phyloP scores from a whole-genome alignment of 2,329 filamentous ascomycete genomes.

The Aplosporella prunicola region DNA sequence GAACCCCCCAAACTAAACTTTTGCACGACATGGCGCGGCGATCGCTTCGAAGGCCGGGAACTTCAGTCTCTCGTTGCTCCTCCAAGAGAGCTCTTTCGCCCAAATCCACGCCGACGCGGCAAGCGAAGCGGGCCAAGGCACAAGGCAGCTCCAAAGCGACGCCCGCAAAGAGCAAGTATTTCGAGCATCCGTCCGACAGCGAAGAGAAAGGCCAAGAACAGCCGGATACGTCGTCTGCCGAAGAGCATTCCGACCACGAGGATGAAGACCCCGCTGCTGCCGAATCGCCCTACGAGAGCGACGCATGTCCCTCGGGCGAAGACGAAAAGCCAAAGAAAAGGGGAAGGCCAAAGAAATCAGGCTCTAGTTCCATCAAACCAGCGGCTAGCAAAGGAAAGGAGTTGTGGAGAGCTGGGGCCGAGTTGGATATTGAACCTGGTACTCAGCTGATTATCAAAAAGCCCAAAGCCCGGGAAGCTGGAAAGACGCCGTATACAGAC shows the following conservation, averaged over 20 bases:
- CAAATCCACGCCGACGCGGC: slow-evolving; percentile 19
- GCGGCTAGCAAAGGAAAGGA: slow-evolving; percentile 32
- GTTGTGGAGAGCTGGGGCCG: slow-evolving; percentile 48
- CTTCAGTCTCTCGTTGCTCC: slow-evolving; percentile 16
- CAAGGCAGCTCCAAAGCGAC: slow-evolving; percentile 13
- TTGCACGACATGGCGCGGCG: slow-evolving; percentile 23
- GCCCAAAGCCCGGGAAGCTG: slow-evolving; percentile 51
- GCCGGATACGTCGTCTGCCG: slow-evolving; percentile 17
- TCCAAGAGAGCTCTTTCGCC: slow-evolving; percentile 27
- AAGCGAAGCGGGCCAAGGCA: slow-evolving; percentile 26
- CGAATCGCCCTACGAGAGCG: slow-evolving; percentile 24
- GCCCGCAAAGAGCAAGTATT: slow-evolving; percentile 24
- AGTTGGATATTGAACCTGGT: slow-evolving; percentile 47
- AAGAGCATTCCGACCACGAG: slow-evolving; percentile 33
- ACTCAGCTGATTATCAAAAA: slow-evolving; percentile 54
- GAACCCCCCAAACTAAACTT: too few species aligned
- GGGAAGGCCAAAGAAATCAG: slow-evolving; percentile 12
- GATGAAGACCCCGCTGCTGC: slow-evolving; percentile 25
- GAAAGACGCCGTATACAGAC: slow-evolving; percentile 48
- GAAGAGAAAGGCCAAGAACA: slow-evolving; percentile 19
- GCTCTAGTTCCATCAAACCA: slow-evolving; percentile 12
- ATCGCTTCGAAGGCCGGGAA: slow-evolving; percentile 14
- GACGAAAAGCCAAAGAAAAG: slow-evolving; percentile 20
- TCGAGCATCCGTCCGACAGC: slow-evolving; percentile 22
- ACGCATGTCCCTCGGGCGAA: slow-evolving; percentile 19